Evolutionary conservation across 2,329 filamentous ascomycete genomes (phyloP).

Genomic region (Stemphylium lycopersici): DNA sequence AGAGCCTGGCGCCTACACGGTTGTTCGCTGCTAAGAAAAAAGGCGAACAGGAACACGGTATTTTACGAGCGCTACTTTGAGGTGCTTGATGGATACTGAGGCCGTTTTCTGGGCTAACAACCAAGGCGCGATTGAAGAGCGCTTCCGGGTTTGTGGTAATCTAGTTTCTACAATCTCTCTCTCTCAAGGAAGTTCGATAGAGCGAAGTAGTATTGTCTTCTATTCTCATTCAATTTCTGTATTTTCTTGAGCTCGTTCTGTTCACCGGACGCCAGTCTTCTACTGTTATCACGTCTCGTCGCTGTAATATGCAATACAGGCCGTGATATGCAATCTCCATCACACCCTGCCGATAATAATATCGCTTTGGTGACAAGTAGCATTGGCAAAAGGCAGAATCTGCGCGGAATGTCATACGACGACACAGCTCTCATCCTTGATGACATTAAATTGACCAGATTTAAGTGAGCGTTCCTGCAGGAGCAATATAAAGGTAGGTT

Average conservation of each 20-base stretch:
- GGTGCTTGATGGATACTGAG: slow-evolving; percentile 21
- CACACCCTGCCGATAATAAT: slow-evolving; percentile 8
- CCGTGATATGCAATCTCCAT: background rate
- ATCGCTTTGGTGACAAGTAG: background rate
- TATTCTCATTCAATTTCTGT: background rate
- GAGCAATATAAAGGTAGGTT: slow-evolving; percentile 26
- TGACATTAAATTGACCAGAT: slow-evolving; percentile 6
- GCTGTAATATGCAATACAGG: background rate
- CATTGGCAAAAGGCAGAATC: slow-evolving; percentile 7
- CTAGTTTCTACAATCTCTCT: too few species aligned
- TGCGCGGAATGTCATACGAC: slow-evolving; percentile 1
- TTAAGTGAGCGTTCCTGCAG: slow-evolving; percentile 7
- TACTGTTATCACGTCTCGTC: background rate
- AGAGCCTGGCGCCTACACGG: slow-evolving; percentile 9
- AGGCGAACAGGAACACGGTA: slow-evolving; percentile 12
- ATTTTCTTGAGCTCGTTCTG: too few species aligned
- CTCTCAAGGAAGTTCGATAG: background rate
- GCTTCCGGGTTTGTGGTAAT: too few species aligned
- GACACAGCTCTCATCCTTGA: slow-evolving; percentile 7
- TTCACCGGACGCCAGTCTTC: background rate
- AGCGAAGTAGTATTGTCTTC: background rate
- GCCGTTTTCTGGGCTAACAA: background rate
- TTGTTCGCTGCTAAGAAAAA: slow-evolving; percentile 10
- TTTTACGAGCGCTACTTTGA: slow-evolving; percentile 26
- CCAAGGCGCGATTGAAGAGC: too few species aligned